Base-by-base conservation (phyloP, 202 grass and related monocot genomes). In the Dendrocalamus latiflorus region DNA sequence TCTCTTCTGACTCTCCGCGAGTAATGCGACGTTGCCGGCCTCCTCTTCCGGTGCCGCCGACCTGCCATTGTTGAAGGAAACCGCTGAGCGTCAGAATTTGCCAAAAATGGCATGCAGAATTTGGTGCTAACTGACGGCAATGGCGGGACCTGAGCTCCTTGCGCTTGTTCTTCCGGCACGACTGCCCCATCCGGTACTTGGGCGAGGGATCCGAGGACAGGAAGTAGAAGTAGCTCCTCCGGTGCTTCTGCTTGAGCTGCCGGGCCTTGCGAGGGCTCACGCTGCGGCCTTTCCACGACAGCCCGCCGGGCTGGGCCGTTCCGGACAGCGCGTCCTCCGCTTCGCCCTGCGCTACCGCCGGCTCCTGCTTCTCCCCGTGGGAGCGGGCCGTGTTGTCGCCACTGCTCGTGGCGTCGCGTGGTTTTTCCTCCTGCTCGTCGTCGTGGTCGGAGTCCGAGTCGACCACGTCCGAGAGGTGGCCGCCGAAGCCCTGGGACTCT, bases 221-320 rank as follows among this genome's bases (percentile, higher is more conserved):
- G 70, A 90, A 36, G 70, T 78, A 85, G 48, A 83, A 84, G 83
- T 76, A 91, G 58, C 82, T 71, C 70, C 85, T 51, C 67, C 85
- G 61, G 33, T 88, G 84, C 68, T 83, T 86, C 66, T 91, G 90
- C 59, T 28, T 91, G 70, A 90, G 82, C 65, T 98, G 88, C 74
- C 69, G 91, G n/a, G 76, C 85, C 82, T 91, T 86, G 28, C 72
- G 83, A 61, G 95, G 93, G 87, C 93, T 95, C 22, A 73, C 85
- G 78, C 83, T 89, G 47, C 83, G 93, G 3, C 96, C 87, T 92
- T 90, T 98, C 96, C 96, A 95, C 44, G 91, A 92, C 66, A 98
- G 90, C 55, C 89, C 85, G 37, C 95, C 89, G 9, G 54, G 89
- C 65, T 83, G 88, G n/a, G 61, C 64, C n/a, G 86, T 93, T 47